phyloP scores from a whole-genome alignment of 768 basidiomycete species.

The Suillus clintonianus region DNA sequence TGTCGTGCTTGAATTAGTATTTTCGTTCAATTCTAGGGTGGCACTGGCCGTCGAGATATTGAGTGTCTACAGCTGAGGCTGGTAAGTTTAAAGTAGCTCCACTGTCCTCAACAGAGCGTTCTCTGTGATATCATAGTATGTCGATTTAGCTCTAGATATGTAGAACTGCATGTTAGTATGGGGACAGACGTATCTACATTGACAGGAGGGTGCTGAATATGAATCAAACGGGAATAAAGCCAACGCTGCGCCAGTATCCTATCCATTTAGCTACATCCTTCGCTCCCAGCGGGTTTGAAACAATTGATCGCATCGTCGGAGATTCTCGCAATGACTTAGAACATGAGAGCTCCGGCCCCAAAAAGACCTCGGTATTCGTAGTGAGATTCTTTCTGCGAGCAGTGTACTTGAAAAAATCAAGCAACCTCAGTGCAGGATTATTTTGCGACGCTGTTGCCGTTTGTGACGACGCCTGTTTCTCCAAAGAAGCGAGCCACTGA shows the following conservation, averaged over 20 bases:
- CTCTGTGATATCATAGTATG: too few species aligned
- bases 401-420: conserved; percentile 5
- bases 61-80: too few species aligned
- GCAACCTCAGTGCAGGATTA: conserved; percentile 8
- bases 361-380: conserved; percentile 1
- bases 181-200: too few species aligned
- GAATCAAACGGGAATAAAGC: conserved; percentile 3
- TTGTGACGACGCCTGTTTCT: conserved; percentile 3
- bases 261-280: conserved; percentile 9
- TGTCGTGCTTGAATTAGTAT: too few species aligned
- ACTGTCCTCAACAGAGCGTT: too few species aligned
- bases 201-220: neutral
- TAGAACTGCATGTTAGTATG: too few species aligned
- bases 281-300: neutral
- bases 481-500: conserved; percentile 32
- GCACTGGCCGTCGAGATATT: too few species aligned
- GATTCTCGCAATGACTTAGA: conserved; percentile 3
- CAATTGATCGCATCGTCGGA: neutral
- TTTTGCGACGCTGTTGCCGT: neutral
- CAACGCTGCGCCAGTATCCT: conserved; percentile 6
- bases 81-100: too few species aligned
- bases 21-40: too few species aligned
- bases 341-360: neutral
- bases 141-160: too few species aligned
- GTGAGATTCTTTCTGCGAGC: neutral